Conservation (phyloP, 192 early-diverging fungal species). For the Phlyctochytrium bullatum region DNA sequence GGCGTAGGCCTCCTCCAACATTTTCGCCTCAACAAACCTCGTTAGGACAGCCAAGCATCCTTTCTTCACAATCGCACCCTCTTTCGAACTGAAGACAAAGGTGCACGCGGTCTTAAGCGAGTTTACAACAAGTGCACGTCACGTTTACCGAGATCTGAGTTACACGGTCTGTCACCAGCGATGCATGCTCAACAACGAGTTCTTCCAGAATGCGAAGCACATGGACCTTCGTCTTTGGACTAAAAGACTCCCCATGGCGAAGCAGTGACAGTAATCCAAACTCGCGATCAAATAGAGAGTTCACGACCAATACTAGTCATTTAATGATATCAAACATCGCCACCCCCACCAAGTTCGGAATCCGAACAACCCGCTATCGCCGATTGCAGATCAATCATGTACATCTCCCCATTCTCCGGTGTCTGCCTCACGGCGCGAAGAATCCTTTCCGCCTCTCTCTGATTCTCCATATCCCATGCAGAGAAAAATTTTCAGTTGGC, state of each 20-base stretch:
- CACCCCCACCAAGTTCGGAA: background rate
- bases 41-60: constrained; percentile 18
- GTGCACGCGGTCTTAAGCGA: constrained; percentile 11
- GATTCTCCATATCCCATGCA: background rate
- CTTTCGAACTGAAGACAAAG: constrained; percentile 27
- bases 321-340: background rate
- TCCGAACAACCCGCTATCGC: background rate
- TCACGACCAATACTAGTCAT: background rate
- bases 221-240: background rate
- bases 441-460: background rate
- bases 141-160: background rate
- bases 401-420: background rate
- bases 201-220: background rate
- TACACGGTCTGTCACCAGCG: background rate
- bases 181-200: background rate
- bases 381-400: background rate
- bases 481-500: background rate
- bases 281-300: background rate
- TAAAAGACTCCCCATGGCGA: background rate
- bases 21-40: constrained; percentile 18
- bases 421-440: background rate
- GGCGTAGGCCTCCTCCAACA: constrained; percentile 16
- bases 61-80: constrained; percentile 25
- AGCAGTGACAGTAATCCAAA: background rate
- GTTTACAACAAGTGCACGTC: background rate